Conservation (phyloP, 371 early-diverging fungal genomes). For the Blakeslea trispora region DNA sequence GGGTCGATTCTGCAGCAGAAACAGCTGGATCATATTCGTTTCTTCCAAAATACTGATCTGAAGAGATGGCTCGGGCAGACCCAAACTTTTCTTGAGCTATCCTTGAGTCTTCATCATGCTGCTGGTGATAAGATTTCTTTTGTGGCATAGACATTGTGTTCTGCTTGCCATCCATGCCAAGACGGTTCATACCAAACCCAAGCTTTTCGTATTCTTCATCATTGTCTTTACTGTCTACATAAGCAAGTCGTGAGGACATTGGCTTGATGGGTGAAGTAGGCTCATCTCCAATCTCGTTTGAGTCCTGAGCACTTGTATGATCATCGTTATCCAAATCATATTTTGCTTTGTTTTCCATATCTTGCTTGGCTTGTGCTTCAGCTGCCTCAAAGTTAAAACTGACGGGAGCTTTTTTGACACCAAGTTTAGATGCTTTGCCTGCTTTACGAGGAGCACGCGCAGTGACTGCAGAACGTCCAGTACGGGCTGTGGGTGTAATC, state of each 20-base stretch:
- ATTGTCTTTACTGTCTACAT: conserved; percentile 21
- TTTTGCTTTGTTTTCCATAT: conserved; percentile 75
- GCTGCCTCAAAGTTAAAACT: conserved; percentile 92
- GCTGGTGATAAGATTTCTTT: conserved; percentile 17
- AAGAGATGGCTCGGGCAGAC: conserved; percentile 79
- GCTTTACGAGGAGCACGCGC: conserved; percentile 38
- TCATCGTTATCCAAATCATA: conserved; percentile 71
- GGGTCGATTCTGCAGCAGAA: conserved; percentile 63
- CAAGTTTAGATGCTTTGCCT: conserved; percentile 74
- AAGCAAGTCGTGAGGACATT: conserved; percentile 27
- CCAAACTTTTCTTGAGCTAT: conserved; percentile 72
- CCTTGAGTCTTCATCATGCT: conserved; percentile 30
- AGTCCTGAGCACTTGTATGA: background rate
- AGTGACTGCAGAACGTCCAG: conserved; percentile 32
- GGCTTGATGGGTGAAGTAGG: conserved; percentile 6
- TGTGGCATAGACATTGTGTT: conserved; percentile 20
- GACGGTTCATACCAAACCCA: conserved; percentile 79
- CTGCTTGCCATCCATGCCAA: conserved; percentile 22
- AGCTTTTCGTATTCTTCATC: conserved; percentile 71
- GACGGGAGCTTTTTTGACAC: conserved; percentile 75
- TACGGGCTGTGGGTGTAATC: conserved; percentile 24
- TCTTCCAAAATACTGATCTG: conserved; percentile 90
- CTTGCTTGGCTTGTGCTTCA: conserved; percentile 86
- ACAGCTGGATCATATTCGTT: conserved; percentile 66
- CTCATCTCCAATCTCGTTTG: background rate